These are phyloP conservation scores for Francoa sonchifolia DNA, from an alignment of 441 rosid genomes.

Conservation along the genomic window DNA sequence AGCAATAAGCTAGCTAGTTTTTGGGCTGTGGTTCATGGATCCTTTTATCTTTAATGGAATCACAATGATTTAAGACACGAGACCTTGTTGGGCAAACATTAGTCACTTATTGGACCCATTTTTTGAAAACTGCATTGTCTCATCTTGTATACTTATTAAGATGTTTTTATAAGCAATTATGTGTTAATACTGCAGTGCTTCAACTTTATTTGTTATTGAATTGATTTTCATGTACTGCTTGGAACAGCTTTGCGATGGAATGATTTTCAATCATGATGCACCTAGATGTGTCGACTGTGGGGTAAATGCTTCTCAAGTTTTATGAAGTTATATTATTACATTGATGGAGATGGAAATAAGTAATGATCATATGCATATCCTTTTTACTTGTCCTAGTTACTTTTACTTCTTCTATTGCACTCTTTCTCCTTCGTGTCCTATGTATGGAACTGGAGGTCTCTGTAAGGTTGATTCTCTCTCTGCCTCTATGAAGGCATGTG, in stretches of 20 bases:
- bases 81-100: conserved; percentile 8
- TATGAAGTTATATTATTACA: not conserved
- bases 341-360: not conserved
- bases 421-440: not conserved
- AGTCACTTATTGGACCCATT: conserved; percentile 6
- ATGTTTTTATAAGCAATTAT: not conserved
- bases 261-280: conserved; percentile 81
- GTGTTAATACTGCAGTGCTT: conserved; percentile 4
- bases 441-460: not conserved
- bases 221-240: conserved; percentile 14
- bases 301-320: conserved; percentile 35
- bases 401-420: not conserved
- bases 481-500: no score
- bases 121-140: conserved; percentile 5
- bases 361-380: not conserved
- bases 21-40: not conserved
- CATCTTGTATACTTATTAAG: no score
- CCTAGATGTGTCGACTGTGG: conserved; percentile 68
- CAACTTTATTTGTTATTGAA: conserved; percentile 16
- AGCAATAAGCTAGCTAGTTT: conserved; percentile 1
- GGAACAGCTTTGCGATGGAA: conserved; percentile 74
- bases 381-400: not conserved
- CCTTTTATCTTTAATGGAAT: not conserved
- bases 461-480: no score
- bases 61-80: not conserved